Percentiles rank a stretch among this genome's conserved stretches.
Conservation (phyloP, 2,329 filamentous ascomycete species). For the Hymenoscyphus salicellus region DNA sequence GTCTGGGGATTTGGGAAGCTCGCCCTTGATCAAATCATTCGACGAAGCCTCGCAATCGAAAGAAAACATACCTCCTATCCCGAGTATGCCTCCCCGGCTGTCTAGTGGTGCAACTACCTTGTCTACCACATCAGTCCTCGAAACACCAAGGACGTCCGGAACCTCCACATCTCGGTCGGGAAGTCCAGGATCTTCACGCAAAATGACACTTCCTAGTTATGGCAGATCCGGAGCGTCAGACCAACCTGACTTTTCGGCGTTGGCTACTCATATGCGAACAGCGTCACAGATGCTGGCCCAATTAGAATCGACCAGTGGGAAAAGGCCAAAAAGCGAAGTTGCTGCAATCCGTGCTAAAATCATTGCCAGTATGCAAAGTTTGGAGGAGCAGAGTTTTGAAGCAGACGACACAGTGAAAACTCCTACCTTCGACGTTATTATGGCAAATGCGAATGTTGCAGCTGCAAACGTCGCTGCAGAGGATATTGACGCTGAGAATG, state of each 20-base stretch:
- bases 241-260: constrained; percentile 75
- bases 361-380: constrained; percentile 83
- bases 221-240: constrained; percentile 55
- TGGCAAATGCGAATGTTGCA: constrained; percentile 64
- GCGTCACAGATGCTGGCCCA: constrained; percentile 85
- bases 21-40: constrained; percentile 61
- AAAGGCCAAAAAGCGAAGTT: constrained; percentile 75
- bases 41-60: constrained; percentile 46
- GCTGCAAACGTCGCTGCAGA: constrained; percentile 47
- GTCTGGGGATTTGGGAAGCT: constrained; percentile 73
- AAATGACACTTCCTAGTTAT: constrained; percentile 57
- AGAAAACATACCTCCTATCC: constrained; percentile 9
- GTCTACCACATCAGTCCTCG: constrained; percentile 57
- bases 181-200: constrained; percentile 59
- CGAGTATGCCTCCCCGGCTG: constrained; percentile 43
- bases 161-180: constrained; percentile 64
- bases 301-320: constrained; percentile 74
- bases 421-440: constrained; percentile 78
- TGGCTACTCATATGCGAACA: constrained; percentile 84
- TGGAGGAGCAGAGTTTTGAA: constrained; percentile 83
- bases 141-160: constrained; percentile 68
- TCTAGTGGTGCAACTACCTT: constrained; percentile 61
- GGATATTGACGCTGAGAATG: constrained; percentile 54
- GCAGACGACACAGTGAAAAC: constrained; percentile 61
- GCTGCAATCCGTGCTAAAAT: constrained; percentile 82